These are phyloP conservation scores for Lithospermum erythrorhizon DNA, from an alignment of 257 asterid genomes.

Conservation along the genomic window DNA sequence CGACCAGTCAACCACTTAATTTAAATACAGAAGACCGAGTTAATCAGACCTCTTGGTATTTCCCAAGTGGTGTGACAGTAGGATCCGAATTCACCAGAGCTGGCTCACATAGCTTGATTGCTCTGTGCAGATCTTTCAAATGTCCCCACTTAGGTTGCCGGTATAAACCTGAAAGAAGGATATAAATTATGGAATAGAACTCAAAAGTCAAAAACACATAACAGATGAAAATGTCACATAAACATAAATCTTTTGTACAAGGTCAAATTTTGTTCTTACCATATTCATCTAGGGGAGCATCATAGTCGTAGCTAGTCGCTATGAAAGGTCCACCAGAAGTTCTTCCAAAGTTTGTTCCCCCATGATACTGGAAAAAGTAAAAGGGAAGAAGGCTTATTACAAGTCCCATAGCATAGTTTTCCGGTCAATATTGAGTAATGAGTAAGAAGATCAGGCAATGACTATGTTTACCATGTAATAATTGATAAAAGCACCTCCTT, in stretches of 20 bases:
- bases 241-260: not conserved
- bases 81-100: conserved; percentile 77
- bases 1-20: conserved; percentile 4
- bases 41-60: conserved; percentile 74
- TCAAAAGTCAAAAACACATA: conserved; percentile 27
- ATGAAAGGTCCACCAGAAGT: conserved; percentile 44
- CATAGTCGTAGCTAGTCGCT: conserved; percentile 43
- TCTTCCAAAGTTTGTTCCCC: conserved; percentile 43
- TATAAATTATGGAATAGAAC: not conserved
- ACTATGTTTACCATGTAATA: conserved; percentile 68
- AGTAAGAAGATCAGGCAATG: not conserved
- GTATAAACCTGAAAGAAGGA: conserved; percentile 38
- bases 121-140: conserved; percentile 91
- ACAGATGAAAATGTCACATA: conserved; percentile 11
- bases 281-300: conserved; percentile 43
- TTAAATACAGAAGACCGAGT: conserved; percentile 5
- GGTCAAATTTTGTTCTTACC: conserved; percentile 13
- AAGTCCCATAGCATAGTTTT: not conserved
- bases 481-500: conserved; percentile 80
- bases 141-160: conserved; percentile 99
- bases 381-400: not conserved
- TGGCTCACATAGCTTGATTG: conserved; percentile 95
- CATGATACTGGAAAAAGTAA: conserved; percentile 26
- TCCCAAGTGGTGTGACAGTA: conserved; percentile 62
- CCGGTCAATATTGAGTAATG: not conserved